Evolutionary conservation across 2,329 filamentous ascomycete species (phyloP).

Genomic region (Juglanconis juglandina): DNA sequence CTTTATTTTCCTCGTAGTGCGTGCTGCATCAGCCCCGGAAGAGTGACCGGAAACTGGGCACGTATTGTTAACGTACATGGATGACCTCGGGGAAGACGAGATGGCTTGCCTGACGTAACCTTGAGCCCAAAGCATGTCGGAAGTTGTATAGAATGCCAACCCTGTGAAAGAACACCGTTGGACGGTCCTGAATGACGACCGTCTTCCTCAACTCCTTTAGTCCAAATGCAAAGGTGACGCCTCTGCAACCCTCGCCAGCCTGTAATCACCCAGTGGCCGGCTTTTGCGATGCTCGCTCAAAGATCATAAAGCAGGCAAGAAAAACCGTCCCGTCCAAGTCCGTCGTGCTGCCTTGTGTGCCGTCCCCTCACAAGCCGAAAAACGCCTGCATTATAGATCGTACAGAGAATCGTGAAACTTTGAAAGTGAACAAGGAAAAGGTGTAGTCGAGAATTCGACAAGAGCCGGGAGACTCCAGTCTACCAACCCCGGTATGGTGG

Average conservation of each 20-base stretch:
- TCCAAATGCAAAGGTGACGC: constrained; percentile 28
- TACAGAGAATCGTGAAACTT: constrained; percentile 10
- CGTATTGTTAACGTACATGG: constrained; percentile 64
- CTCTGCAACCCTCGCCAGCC: constrained; percentile 18
- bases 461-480: background rate
- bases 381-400: constrained; percentile 18
- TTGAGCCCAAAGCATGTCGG: constrained; percentile 33
- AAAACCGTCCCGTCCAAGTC: constrained; percentile 10
- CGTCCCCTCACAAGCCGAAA: constrained; percentile 16
- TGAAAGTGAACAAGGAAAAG: background rate
- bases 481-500: constrained; percentile 62
- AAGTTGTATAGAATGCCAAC: constrained; percentile 21
- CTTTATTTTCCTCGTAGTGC: constrained; percentile 23
- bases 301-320: constrained; percentile 16
- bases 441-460: background rate
- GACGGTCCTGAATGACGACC: constrained; percentile 20
- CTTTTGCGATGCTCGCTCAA: constrained; percentile 24
- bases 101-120: constrained; percentile 62
- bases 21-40: constrained; percentile 53
- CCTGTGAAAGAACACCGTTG: constrained; percentile 17
- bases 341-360: constrained; percentile 19
- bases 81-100: constrained; percentile 61
- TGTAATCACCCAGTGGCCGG: constrained; percentile 15
- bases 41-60: constrained; percentile 33
- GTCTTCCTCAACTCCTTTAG: constrained; percentile 21